Conservation (phyloP, 768 basidiomycete genomes). For the Termitomyces sp. region DNA sequence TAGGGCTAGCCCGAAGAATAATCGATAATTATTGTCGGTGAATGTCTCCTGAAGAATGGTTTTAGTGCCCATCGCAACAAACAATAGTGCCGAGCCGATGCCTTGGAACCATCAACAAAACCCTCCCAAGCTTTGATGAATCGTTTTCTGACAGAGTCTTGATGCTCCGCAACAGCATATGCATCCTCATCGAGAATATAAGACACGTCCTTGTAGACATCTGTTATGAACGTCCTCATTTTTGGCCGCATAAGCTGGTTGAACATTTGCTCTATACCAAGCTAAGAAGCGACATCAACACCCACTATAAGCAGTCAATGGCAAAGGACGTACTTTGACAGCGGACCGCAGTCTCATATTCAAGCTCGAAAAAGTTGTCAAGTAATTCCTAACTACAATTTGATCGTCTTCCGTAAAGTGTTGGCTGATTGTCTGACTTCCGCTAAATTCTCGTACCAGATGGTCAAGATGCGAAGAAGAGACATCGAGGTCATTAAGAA, state of each 20-base stretch:
- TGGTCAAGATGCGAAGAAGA: constrained; percentile 88
- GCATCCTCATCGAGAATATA: constrained; percentile 88
- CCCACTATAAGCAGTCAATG: neutral
- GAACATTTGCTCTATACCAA: constrained; percentile 90
- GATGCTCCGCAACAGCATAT: constrained; percentile 79
- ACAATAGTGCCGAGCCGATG: constrained; percentile 19
- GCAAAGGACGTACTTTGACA: constrained; percentile 50
- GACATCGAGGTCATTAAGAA: constrained; percentile 91
- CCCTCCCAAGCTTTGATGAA: constrained; percentile 88
- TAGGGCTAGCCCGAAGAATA: constrained; percentile 80
- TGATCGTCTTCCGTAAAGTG: constrained; percentile 63
- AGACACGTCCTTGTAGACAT: constrained; percentile 86
- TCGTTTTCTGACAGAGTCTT: constrained; percentile 83
- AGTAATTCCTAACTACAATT: constrained; percentile 36
- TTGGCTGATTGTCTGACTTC: constrained; percentile 52
- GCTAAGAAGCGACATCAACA: constrained; percentile 31
- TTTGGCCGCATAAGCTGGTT: constrained; percentile 90
- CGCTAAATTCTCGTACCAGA: constrained; percentile 60
- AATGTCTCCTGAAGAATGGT: constrained; percentile 59
- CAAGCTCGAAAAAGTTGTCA: constrained; percentile 49
- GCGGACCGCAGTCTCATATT: constrained; percentile 64
- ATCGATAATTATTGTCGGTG: constrained; percentile 82
- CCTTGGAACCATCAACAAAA: constrained; percentile 84
- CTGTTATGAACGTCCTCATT: constrained; percentile 75
- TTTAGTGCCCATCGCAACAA: neutral